phyloP scores from a whole-genome alignment of 495 filamentous ascomycete species.

The Trichoderma virens region DNA sequence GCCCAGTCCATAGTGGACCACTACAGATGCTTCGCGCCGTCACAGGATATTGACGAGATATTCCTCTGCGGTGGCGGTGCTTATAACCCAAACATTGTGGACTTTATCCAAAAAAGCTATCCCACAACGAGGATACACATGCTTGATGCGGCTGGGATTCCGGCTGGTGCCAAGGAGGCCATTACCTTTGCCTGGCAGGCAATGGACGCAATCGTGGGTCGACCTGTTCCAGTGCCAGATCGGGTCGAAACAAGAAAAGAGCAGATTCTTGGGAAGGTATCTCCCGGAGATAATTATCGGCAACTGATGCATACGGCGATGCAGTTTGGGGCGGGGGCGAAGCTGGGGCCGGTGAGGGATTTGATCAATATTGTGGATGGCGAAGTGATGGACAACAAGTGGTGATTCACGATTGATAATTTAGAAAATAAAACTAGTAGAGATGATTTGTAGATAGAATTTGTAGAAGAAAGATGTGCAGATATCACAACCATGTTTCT shows the following conservation, averaged over 20 bases:
- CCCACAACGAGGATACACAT: constrained; percentile 41
- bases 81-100: constrained; percentile 48
- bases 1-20: constrained; percentile 50
- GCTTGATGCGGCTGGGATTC: constrained; percentile 48
- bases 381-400: background rate
- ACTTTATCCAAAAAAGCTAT: constrained; percentile 41
- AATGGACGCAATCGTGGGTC: constrained; percentile 45
- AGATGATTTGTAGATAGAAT: background rate
- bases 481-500: background rate
- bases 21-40: constrained; percentile 43
- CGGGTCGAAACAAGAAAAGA: background rate
- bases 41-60: constrained; percentile 38
- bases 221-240: constrained; percentile 40
- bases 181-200: constrained; percentile 51
- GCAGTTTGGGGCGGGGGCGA: background rate
- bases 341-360: background rate
- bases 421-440: no score
- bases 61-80: constrained; percentile 56
- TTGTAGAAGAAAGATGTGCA: background rate
- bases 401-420: background rate
- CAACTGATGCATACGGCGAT: background rate
- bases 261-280: background rate
- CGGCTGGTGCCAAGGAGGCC: constrained; percentile 47
- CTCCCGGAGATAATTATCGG: background rate
- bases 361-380: background rate